Conservation (phyloP, 345 rosid genomes). For the Sonneratia caseolaris region DNA sequence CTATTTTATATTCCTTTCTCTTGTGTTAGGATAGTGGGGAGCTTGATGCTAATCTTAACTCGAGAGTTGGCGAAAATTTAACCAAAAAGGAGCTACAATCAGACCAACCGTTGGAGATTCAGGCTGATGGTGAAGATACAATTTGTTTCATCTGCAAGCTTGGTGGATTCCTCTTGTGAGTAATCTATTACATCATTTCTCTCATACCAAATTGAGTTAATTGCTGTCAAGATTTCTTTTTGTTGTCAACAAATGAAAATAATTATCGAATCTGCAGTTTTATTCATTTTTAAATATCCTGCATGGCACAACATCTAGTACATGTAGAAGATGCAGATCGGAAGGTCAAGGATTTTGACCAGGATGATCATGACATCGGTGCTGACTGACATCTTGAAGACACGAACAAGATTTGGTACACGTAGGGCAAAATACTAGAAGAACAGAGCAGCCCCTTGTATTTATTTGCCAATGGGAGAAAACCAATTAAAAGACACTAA, state of each 20-base stretch:
- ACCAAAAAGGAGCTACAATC: conserved; percentile 13
- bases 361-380: no score
- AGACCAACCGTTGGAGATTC: conserved; percentile 12
- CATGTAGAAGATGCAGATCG: no score
- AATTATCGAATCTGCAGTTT: neutral
- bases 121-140: conserved; percentile 13
- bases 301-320: neutral
- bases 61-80: conserved; percentile 20
- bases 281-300: neutral
- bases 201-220: neutral
- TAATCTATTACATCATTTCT: conserved; percentile 7
- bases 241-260: neutral
- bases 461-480: neutral
- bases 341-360: no score
- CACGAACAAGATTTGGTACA: neutral
- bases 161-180: conserved; percentile 46
- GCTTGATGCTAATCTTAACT: conserved; percentile 24
- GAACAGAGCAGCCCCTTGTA: neutral
- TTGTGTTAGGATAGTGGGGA: conserved; percentile 58
- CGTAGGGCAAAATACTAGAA: neutral
- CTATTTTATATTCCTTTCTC: conserved; percentile 16
- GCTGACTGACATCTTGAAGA: no score
- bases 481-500: neutral
- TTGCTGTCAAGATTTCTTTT: neutral
- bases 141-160: conserved; percentile 32